These are phyloP conservation scores for Penicillium sp. DNA, from an alignment of 2,329 filamentous ascomycete genomes.

Conservation along the genomic window DNA sequence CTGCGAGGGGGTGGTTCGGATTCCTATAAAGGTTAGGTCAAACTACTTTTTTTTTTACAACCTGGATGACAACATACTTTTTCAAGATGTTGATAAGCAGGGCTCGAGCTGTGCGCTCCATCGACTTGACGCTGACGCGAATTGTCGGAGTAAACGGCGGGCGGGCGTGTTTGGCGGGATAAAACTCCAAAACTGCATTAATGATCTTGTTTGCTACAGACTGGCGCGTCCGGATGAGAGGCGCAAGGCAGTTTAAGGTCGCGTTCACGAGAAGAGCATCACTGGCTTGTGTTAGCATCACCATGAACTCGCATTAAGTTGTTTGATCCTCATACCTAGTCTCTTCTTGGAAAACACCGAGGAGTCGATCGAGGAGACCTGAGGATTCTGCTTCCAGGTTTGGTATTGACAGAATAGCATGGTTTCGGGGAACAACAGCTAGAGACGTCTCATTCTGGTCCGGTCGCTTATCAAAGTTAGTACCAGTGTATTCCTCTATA, in stretches of 20 bases:
- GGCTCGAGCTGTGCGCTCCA: slow-evolving; percentile 88
- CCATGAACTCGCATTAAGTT: background rate
- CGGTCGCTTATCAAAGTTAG: slow-evolving; percentile 52
- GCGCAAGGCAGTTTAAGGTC: slow-evolving; percentile 82
- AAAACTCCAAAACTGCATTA: slow-evolving; percentile 82
- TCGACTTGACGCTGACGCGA: slow-evolving; percentile 82
- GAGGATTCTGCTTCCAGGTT: slow-evolving; percentile 90
- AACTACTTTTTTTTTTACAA: background rate
- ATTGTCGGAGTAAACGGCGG: slow-evolving; percentile 73
- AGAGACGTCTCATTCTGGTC: slow-evolving; percentile 82
- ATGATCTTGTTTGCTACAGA: slow-evolving; percentile 81
- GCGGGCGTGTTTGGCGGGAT: slow-evolving; percentile 77
- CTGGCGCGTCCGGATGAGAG: slow-evolving; percentile 77
- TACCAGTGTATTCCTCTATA: background rate
- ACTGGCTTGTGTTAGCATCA: slow-evolving; percentile 46
- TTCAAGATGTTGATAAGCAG: slow-evolving; percentile 80
- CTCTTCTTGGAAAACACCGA: slow-evolving; percentile 81
- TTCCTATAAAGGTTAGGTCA: slow-evolving; percentile 55
- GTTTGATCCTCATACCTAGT: slow-evolving; percentile 57
- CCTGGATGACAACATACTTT: slow-evolving; percentile 52
- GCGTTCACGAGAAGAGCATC: slow-evolving; percentile 87
- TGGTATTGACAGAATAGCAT: slow-evolving; percentile 72
- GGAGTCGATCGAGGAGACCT: slow-evolving; percentile 82
- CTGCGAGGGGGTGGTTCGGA: slow-evolving; percentile 70
- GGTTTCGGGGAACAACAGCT: slow-evolving; percentile 77